phyloP scores from a whole-genome alignment of 768 basidiomycete genomes.

The Multifurca ochricompacta region DNA sequence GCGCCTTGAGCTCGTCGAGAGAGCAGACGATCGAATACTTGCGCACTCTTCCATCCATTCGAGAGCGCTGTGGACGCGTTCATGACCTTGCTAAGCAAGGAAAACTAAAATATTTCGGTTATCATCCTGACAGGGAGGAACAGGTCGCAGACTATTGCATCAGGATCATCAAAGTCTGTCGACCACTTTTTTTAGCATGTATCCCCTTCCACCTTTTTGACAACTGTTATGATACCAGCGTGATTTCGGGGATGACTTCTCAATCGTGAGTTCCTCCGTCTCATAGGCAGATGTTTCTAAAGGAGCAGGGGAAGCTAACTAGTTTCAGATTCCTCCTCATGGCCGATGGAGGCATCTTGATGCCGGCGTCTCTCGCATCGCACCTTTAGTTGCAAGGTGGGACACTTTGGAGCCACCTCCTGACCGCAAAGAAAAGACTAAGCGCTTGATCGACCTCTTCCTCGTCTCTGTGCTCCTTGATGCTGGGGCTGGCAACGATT shows the following conservation, averaged over 20 bases:
- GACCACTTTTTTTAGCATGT: not conserved
- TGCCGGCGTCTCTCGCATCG: slow-evolving; percentile 54
- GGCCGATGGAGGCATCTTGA: slow-evolving; percentile 89
- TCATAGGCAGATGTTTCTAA: not conserved
- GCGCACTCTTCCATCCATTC: slow-evolving; percentile 81
- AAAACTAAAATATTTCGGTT: slow-evolving; percentile 79
- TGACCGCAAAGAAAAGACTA: slow-evolving; percentile 51
- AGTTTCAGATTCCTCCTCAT: slow-evolving; percentile 68
- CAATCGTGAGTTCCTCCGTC: slow-evolving; percentile 37
- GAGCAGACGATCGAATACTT: slow-evolving; percentile 56
- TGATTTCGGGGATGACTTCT: slow-evolving; percentile 69
- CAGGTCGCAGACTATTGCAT: slow-evolving; percentile 69
- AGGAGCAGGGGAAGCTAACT: not conserved
- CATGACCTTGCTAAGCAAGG: slow-evolving; percentile 68
- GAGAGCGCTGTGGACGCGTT: slow-evolving; percentile 75
- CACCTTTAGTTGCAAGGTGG: slow-evolving; percentile 55
- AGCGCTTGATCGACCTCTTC: slow-evolving; percentile 83
- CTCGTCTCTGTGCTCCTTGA: slow-evolving; percentile 88
- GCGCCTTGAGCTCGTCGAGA: slow-evolving; percentile 1
- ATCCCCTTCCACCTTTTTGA: not conserved
- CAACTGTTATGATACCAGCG: slow-evolving; percentile 38
- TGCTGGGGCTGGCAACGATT: slow-evolving; percentile 82
- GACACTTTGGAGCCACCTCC: slow-evolving; percentile 33
- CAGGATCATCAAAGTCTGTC: slow-evolving; percentile 65
- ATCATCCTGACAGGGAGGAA: slow-evolving; percentile 67